Evolutionary conservation across 1,284 basidiomycete species (phyloP), one percentile per base, ranked within the genome.

Genomic region (Macrocystidia cucumis): DNA sequence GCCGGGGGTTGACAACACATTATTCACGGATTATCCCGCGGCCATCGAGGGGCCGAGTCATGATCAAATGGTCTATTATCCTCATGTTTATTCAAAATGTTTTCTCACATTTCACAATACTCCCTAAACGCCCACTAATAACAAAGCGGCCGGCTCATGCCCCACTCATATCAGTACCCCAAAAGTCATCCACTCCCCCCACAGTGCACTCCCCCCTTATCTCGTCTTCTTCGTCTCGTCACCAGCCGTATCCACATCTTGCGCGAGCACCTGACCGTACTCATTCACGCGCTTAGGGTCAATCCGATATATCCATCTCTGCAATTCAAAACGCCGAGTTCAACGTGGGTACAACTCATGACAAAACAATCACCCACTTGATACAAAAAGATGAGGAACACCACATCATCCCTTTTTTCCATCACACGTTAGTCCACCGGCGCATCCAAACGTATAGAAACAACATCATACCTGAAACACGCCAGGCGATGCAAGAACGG

Each of bases 241-340:
- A n/a, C n/a, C n/a, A n/a, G n/a, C n/a, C n/a, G n/a, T n/a, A 46
- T 69, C 66, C 36, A 59, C 67, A 50, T 74, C 76, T 35, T 60
- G 59, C 24, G 50, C 62, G 61, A 81, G 61, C 47, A 91, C 81
- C 63, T 93, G 88, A 38, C 93, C 92, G 54, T 91, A 97, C 66
- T 98, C 95, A 60, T 98, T 98, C 46, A 90, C 74, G 45, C 95
- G 83, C 48, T 85, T 88, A 47, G 83, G 86, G 65, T 98, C 95
- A 51, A 96, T 72, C 34, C 90, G 82, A 66, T 98, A 98, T 57
- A 95, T 93, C 86, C 87, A 97, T 40, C 90, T 79, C 81, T 95
- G 40, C 19, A 41, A n/a, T n/a, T n/a, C n/a, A n/a, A n/a, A n/a
- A n/a, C 23, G 23, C 46, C 40, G 34, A 37, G 29, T 37, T 38